phyloP scores from a whole-genome alignment of 2,329 filamentous ascomycete species.

The Pestalotiopsis sp. region DNA sequence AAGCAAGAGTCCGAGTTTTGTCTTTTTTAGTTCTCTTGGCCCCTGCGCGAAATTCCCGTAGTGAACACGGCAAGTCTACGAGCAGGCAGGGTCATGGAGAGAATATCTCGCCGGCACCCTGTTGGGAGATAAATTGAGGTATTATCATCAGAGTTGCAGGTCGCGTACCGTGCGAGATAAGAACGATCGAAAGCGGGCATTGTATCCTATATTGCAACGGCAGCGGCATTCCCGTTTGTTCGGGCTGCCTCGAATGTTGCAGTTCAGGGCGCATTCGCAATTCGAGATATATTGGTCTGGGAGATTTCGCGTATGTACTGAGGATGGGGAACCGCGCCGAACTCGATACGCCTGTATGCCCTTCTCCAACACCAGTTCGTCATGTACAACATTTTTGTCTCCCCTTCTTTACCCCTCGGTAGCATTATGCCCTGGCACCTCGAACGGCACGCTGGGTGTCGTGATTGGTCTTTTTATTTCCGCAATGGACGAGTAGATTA shows the following conservation, averaged over 20 bases:
- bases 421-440: not conserved
- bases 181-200: not conserved
- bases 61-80: no score
- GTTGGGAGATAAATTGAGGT: not conserved
- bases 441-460: not conserved
- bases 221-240: not conserved
- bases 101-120: not conserved
- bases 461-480: not conserved
- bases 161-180: not conserved
- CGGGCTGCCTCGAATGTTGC: not conserved
- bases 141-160: not conserved
- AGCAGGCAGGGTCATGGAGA: no score
- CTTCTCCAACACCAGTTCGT: not conserved
- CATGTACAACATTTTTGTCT: not conserved
- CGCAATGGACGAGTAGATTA: not conserved
- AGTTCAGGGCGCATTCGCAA: not conserved
- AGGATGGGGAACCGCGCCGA: not conserved
- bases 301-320: not conserved
- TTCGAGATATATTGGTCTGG: not conserved
- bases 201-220: not conserved
- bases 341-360: not conserved
- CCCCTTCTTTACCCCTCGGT: not conserved
- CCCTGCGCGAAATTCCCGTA: no score
- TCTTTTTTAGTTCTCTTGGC: no score
- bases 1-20: no score